These are phyloP conservation scores for Spizellomyces sp. DNA, from an alignment of 192 early-diverging fungal species.

Conservation along the genomic window DNA sequence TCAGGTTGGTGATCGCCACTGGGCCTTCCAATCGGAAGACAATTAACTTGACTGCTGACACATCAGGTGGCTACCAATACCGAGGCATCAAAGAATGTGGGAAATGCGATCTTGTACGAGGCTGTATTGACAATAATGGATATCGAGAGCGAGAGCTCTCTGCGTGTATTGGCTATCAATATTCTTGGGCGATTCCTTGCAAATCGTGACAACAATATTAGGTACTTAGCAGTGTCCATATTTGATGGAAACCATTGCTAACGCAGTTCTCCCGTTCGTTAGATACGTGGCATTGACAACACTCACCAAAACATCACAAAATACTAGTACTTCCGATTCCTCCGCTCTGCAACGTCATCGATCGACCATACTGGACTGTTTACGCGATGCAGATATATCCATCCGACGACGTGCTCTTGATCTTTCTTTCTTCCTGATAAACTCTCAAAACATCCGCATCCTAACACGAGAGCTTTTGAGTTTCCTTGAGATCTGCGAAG, in stretches of 20 bases:
- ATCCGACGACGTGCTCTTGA: constrained; percentile 96
- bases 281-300: constrained; percentile 99
- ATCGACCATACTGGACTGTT: constrained; percentile 92
- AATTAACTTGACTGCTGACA: neutral
- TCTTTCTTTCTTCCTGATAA: constrained; percentile 94
- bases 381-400: constrained; percentile 92
- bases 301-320: constrained; percentile 75
- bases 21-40: neutral
- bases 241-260: too few relatives aligned
- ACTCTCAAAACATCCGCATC: constrained; percentile 87
- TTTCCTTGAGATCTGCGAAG: constrained; percentile 89
- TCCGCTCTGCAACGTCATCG: constrained; percentile 97
- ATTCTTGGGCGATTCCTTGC: constrained; percentile 95
- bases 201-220: constrained; percentile 96
- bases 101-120: constrained; percentile 97
- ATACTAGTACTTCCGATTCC: constrained; percentile 75
- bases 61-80: constrained; percentile 86
- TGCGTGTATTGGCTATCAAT: constrained; percentile 95
- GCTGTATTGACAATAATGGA: constrained; percentile 96
- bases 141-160: constrained; percentile 84
- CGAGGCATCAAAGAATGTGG: constrained; percentile 94
- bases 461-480: constrained; percentile 91
- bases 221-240: constrained; percentile 48
- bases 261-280: neutral
- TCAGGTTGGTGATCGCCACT: constrained; percentile 52